Conservation (phyloP, 768 basidiomycete species). For the Xerocomus brunneocitrinus region DNA sequence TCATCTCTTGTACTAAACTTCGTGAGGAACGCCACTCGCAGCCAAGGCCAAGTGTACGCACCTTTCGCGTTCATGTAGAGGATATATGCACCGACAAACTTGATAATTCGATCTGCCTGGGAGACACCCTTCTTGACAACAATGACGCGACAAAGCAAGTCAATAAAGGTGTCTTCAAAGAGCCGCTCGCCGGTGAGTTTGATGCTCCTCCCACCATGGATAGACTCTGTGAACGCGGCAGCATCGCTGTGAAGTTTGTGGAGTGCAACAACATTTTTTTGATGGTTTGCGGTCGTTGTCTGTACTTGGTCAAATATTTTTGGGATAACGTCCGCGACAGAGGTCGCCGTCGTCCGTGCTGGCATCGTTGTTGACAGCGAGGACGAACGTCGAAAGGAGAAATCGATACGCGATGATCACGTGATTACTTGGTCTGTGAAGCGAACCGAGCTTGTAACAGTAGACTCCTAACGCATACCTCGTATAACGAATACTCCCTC, state of each 20-base stretch:
- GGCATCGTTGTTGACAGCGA: conserved; percentile 12
- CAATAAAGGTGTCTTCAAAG: conserved; percentile 65
- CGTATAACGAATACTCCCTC: too few species aligned
- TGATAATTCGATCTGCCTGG: conserved; percentile 72
- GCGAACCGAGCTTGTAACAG: too few species aligned
- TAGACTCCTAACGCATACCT: too few species aligned
- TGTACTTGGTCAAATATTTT: conserved; percentile 82
- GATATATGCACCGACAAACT: conserved; percentile 78
- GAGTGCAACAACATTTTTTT: conserved; percentile 82
- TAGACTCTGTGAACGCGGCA: conserved; percentile 45
- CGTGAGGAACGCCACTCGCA: background rate
- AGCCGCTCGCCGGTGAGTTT: conserved; percentile 71
- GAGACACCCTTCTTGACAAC: conserved; percentile 75
- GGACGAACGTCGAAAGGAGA: background rate
- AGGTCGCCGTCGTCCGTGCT: conserved; percentile 3
- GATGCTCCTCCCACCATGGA: conserved; percentile 44
- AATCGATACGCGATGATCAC: conserved; percentile 3
- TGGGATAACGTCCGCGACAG: conserved; percentile 13
- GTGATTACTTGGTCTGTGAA: background rate
- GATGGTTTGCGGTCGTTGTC: conserved; percentile 69
- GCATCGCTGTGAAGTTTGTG: conserved; percentile 74
- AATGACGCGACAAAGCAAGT: conserved; percentile 56
- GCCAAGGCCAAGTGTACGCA: conserved; percentile 26
- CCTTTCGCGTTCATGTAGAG: conserved; percentile 75
- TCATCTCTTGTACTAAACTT: conserved; percentile 34